Percentiles rank a stretch among this genome's conserved stretches.
phyloP scores from a whole-genome alignment of 768 basidiomycete species.

The Hydnum rufescens region DNA sequence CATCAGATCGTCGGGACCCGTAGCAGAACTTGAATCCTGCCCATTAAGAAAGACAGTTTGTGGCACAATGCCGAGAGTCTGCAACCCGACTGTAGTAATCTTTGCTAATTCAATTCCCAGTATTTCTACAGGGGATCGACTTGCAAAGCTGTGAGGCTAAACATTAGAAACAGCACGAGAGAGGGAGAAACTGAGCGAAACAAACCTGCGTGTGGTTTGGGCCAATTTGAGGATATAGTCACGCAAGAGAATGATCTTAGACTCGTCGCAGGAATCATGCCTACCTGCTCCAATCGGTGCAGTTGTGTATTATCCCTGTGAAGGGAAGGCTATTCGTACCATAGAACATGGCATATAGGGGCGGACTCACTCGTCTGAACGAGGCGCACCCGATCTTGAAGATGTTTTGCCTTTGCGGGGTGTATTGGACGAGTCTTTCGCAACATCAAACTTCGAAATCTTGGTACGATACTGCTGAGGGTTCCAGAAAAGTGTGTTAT shows the following conservation, averaged over 20 bases:
- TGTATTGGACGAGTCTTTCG: conserved; percentile 20
- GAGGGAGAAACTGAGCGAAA: not conserved
- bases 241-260: conserved; percentile 68
- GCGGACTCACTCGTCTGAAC: conserved; percentile 53
- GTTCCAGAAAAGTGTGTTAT: conserved; percentile 66
- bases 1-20: not conserved
- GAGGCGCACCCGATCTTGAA: conserved; percentile 6
- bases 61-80: conserved; percentile 74
- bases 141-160: conserved; percentile 42
- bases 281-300: conserved; percentile 63
- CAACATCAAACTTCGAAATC: conserved; percentile 41
- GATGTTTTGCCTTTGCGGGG: conserved; percentile 30
- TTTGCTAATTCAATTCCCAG: conserved; percentile 41
- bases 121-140: conserved; percentile 39
- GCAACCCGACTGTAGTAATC: conserved; percentile 50
- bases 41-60: conserved; percentile 69
- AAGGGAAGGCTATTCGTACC: conserved; percentile 3
- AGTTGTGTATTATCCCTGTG: conserved; percentile 60
- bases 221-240: conserved; percentile 79
- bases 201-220: conserved; percentile 54
- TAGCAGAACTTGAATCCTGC: conserved; percentile 16
- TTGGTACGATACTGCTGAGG: conserved; percentile 23
- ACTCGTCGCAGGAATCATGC: conserved; percentile 71
- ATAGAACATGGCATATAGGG: not conserved
- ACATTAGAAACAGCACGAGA: conserved; percentile 2